Evolutionary conservation across 78 protist genomes (phyloP).

Genomic region (Isochrysis galbana): DNA sequence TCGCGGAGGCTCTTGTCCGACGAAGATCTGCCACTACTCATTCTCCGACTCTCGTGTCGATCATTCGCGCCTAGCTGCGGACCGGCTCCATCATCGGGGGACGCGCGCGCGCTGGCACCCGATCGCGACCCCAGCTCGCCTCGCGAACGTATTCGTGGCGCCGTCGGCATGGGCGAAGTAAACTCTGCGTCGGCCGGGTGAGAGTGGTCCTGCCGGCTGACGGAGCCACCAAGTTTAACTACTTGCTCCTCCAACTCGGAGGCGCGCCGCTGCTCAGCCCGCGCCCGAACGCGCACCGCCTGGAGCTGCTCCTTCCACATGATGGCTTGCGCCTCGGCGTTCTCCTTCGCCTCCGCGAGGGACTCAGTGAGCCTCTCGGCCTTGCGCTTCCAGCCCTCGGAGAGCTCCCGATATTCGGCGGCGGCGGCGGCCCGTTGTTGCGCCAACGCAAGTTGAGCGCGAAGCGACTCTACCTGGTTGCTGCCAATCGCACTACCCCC

Average conservation of each 20-base stretch:
- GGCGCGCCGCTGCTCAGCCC: neutral
- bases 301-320: neutral
- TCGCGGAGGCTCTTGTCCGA: neutral
- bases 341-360: neutral
- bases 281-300: neutral
- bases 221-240: neutral
- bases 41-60: too few relatives aligned
- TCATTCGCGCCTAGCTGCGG: neutral
- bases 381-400: neutral
- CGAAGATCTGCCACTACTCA: too few relatives aligned
- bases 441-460: neutral
- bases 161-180: neutral
- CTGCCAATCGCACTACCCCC: neutral
- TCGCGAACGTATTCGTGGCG: too few relatives aligned
- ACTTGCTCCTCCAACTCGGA: neutral
- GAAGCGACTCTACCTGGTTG: neutral
- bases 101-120: neutral
- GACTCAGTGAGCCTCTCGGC: neutral
- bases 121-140: too few relatives aligned
- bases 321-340: neutral
- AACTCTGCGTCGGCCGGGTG: neutral
- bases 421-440: neutral
- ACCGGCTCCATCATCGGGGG: neutral
- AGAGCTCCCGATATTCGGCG: neutral
- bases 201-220: too few relatives aligned